These are phyloP conservation scores for Helicocarpus griseus DNA, from an alignment of 2,329 filamentous ascomycete genomes.

Conservation along the genomic window DNA sequence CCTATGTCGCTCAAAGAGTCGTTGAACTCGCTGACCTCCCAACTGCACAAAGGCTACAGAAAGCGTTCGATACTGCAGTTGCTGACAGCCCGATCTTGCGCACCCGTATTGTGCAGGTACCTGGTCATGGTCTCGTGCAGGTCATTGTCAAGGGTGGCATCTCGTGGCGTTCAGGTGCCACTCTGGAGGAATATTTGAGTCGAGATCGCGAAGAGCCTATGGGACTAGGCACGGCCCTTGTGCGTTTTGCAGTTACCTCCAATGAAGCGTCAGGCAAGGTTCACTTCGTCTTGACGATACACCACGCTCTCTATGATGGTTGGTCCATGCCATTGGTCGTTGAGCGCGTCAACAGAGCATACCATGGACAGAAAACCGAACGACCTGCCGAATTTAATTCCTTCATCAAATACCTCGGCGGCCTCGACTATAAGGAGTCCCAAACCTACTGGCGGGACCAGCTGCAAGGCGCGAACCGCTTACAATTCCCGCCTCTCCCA, in stretches of 20 bases:
- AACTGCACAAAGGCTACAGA: conserved; percentile 24
- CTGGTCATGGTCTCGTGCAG: conserved; percentile 12
- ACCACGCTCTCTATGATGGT: conserved; percentile 34
- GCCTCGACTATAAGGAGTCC: conserved; percentile 31
- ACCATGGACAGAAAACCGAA: conserved; percentile 11
- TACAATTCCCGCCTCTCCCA: conserved; percentile 42
- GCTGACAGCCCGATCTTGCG: conserved; percentile 30
- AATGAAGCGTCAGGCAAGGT: conserved; percentile 1
- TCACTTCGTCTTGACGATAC: conserved; percentile 25
- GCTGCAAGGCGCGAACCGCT: conserved; percentile 32
- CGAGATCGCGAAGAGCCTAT: conserved; percentile 13
- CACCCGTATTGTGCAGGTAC: conserved; percentile 25
- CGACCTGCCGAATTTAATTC: conserved; percentile 33
- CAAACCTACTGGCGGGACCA: conserved; percentile 41
- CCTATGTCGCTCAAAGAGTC: conserved; percentile 32
- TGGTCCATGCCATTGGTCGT: conserved; percentile 27
- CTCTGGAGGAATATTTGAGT: conserved; percentile 12
- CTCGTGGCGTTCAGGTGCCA: conserved; percentile 14
- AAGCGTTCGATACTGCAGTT: conserved; percentile 29
- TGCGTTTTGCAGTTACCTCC: conserved; percentile 15
- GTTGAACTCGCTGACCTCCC: conserved; percentile 15
- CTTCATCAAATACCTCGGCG: conserved; percentile 41
- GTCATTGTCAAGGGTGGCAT: conserved; percentile 18
- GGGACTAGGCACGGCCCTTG: conserved; percentile 16
- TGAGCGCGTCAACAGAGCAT: conserved; percentile 20